phyloP scores from a whole-genome alignment of 73 alveolate genomes.

The Paramecium sonneborni region DNA sequence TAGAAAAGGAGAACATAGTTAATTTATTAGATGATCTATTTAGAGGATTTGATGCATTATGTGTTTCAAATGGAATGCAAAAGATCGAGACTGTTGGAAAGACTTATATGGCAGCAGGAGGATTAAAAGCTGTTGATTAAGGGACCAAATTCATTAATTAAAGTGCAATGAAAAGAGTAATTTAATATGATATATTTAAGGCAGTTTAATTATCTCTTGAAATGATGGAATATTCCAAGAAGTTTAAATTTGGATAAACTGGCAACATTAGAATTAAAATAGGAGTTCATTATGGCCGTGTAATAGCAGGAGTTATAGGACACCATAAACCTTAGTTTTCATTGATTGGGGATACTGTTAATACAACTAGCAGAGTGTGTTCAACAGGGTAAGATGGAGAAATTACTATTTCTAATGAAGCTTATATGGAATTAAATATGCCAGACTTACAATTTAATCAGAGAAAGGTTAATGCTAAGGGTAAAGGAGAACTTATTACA shows the following conservation, averaged over 20 bases:
- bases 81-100: constrained; percentile 91
- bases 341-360: constrained; percentile 95
- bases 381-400: constrained; percentile 69
- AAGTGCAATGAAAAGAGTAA: constrained; percentile 57
- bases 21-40: constrained; percentile 52
- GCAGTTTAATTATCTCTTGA: constrained; percentile 46
- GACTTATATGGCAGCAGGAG: constrained; percentile 94
- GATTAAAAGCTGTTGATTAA: constrained; percentile 76
- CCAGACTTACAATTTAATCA: constrained; percentile 53
- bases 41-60: constrained; percentile 66
- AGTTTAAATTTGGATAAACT: constrained; percentile 47
- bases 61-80: constrained; percentile 63
- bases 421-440: constrained; percentile 53
- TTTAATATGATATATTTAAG: neutral
- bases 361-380: constrained; percentile 95
- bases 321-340: constrained; percentile 96
- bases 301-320: constrained; percentile 97
- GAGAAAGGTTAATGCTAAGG: constrained; percentile 63
- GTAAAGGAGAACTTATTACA: constrained; percentile 68
- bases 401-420: constrained; percentile 45
- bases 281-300: constrained; percentile 96
- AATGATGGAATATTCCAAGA: constrained; percentile 58
- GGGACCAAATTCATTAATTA: constrained; percentile 26
- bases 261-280: constrained; percentile 82
- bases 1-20: constrained; percentile 56